Evolutionary conservation across 257 asterid species (phyloP), one percentile per base, ranked within the genome.

Genomic region (Lantana camara): DNA sequence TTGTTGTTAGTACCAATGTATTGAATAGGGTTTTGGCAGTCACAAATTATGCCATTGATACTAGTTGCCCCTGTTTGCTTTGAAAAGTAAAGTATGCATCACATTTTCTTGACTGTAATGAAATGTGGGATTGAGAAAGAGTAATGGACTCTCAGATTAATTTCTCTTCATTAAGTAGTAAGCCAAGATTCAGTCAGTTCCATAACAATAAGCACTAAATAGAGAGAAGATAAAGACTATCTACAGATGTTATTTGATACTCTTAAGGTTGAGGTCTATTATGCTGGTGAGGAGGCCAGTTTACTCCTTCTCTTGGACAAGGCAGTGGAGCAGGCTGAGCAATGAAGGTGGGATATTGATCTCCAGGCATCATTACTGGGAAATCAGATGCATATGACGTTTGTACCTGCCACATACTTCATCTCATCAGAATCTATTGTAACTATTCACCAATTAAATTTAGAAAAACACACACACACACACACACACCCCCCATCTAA

Each of bases 321-420:
- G 96, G 83, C 73, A 85, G 71, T 22, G 97, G 96, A 56, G 95
- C 86, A 19, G 93, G 93, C 59, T 80, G 88, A 45, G 96, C 97
- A 42, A 90, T 90, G 80, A 82, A 90, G 60, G 89, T 88, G 2
- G 97, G 97, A 73, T 69, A 75, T 30, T 84, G 82, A 61, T 85
- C 93, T 47, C 97, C 97, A 2, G 97, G 97, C 97, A 90, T 90
- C 73, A 87, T 48, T 1, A 90, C 97, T 46, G 93, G 76, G 71
- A 81, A 75, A 68, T 87, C 87, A 5, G 84, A 60, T 45, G 92
- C 73, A 74, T 67, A 69, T 47, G 80, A 45, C n/a, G 66, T 41
- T 57, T 81, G 73, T 41, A 59, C 86, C 97, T 87, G 82, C 35
- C 9, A 37, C 69, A 69, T 9, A 65, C 17, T 35, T 27, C 11